Percentiles rank a stretch among this genome's conserved stretches.
These are phyloP conservation scores for Heterobasidion irregulare DNA, from an alignment of 1,284 basidiomycete species.

Conservation along the genomic window DNA sequence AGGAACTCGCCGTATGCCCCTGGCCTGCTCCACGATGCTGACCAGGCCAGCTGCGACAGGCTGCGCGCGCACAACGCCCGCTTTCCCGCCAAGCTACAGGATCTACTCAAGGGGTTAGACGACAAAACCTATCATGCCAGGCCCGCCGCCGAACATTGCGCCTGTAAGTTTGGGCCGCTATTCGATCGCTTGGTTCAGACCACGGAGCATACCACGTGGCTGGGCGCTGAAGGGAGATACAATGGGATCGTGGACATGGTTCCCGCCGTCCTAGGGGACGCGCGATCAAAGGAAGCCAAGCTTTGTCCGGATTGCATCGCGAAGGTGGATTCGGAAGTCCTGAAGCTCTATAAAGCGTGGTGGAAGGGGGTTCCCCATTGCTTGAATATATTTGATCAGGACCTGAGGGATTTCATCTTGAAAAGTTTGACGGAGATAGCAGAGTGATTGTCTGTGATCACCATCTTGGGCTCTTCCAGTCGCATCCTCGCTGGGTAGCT, in stretches of 20 bases:
- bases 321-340: not conserved
- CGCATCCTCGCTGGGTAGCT: not conserved
- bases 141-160: not conserved
- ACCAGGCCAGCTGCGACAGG: not conserved
- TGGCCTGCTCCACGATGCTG: not conserved
- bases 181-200: not conserved
- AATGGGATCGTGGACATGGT: not conserved
- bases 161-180: not conserved
- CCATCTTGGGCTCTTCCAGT: not conserved
- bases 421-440: not conserved
- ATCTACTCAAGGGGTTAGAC: not conserved
- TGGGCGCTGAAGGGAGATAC: not conserved
- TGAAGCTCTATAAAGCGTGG: not conserved
- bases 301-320: not conserved
- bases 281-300: not conserved
- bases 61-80: not conserved
- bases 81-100: no score
- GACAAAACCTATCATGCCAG: not conserved
- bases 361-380: not conserved
- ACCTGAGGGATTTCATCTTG: not conserved
- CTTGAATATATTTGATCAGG: not conserved
- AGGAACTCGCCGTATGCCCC: not conserved
- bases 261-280: not conserved
- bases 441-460: not conserved
- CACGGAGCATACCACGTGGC: not conserved